A percentile compares a stretch with the other conserved stretches of the same genome.
phyloP scores from a whole-genome alignment of 768 basidiomycete genomes.

The Crassisporium funariophilum region DNA sequence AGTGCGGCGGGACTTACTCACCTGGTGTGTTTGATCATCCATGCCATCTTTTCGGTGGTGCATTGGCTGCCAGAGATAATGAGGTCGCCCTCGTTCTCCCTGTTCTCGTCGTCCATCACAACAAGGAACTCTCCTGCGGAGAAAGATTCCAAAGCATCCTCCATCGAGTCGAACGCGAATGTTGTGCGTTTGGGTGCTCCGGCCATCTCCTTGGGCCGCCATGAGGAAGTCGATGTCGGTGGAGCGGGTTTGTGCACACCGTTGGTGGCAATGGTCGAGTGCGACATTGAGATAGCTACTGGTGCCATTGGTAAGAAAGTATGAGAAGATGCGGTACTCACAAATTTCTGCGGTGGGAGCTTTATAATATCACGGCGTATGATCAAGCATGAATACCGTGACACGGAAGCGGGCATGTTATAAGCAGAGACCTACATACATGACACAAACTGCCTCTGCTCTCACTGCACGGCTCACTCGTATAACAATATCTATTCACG shows the following conservation, averaged over 20 bases:
- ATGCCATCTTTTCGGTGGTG: constrained; percentile 97
- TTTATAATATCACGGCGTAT: constrained; percentile 22
- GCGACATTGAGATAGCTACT: constrained; percentile 25
- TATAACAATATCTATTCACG: constrained; percentile 1
- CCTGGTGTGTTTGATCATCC: constrained; percentile 98
- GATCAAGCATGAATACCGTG: constrained; percentile 26
- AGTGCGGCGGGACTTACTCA: constrained; percentile 47
- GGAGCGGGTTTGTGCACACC: constrained; percentile 19
- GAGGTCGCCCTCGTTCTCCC: constrained; percentile 98
- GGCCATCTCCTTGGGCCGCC: constrained; percentile 37
- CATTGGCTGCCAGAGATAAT: constrained; percentile 84
- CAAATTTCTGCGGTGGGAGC: constrained; percentile 18
- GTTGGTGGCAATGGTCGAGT: constrained; percentile 11
- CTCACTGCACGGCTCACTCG: background rate
- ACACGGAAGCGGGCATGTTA: constrained; percentile 17
- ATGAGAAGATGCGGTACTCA: constrained; percentile 12
- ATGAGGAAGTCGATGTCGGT: constrained; percentile 19
- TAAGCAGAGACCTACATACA: constrained; percentile 15
- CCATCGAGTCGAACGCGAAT: constrained; percentile 79
- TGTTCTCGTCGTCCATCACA: constrained; percentile 94
- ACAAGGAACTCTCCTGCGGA: constrained; percentile 86
- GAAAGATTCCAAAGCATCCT: constrained; percentile 78
- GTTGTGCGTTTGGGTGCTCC: constrained; percentile 32
- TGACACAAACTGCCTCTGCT: constrained; percentile 10
- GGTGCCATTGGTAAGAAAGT: constrained; percentile 29